Base-by-base conservation (phyloP, 139 green algal genomes). In the Micractinium conductrix region DNA sequence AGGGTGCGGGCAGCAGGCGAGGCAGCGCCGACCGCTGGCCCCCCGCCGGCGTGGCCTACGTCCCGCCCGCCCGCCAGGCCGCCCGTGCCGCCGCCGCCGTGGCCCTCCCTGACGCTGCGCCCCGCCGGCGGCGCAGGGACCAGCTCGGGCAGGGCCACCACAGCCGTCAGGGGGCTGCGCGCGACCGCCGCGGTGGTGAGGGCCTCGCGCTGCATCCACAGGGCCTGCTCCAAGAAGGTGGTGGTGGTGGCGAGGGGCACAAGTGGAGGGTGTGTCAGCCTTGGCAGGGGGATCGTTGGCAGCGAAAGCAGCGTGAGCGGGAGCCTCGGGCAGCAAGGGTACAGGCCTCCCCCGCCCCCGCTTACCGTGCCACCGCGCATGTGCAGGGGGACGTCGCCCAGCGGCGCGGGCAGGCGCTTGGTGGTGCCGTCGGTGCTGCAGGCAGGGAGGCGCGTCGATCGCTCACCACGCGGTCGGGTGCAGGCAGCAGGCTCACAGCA, bases 311-410 rank as follows among this genome's bases (percentile, higher is more conserved):
- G n/a, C n/a, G n/a, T n/a, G n/a, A n/a, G n/a, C n/a, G n/a, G n/a
- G n/a, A n/a, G n/a, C n/a, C n/a, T n/a, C n/a, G n/a, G n/a, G n/a
- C n/a, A n/a, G n/a, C n/a, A n/a, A n/a, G n/a, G n/a, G n/a, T n/a
- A 50, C 58, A 67, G 22, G 58, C 9, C 68, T 4, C 68, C 37
- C 2, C 38, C 50, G 50, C 37, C 8, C 69, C 22, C 12, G 7
- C 53, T 58, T 28, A 80, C 53, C n/a, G 58, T 55, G 72, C 81
- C 81, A 3, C 81, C 81, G 5, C 28, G 55, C 81, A 86, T 74
- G 58, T 86, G 81, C 55, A 81, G 50, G 24, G 81, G 81, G n/a
- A 86, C 80, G n/a, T 43, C 26, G 3, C 42, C 81, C 65, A 84
- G 50, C 24, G 62, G 74, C 2, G 75, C 84, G 26, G 44, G 43